These are phyloP conservation scores for Aspergillus carbonarius DNA, from an alignment of 2,329 filamentous ascomycete genomes.

Conservation along the genomic window DNA sequence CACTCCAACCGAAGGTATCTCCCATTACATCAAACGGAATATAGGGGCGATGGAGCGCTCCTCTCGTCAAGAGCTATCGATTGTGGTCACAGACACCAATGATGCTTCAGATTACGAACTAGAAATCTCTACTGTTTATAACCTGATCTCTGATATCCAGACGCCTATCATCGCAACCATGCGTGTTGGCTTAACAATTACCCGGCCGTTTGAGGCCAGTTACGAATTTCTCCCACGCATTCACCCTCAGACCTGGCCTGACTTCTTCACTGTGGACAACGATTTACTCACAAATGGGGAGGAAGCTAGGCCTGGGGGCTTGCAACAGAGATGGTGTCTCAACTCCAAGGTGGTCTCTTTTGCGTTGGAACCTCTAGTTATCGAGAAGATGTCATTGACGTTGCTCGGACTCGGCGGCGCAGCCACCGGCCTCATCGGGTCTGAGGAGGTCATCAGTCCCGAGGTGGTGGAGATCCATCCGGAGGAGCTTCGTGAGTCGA, in stretches of 20 bases:
- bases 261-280: constrained; percentile 69
- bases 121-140: constrained; percentile 72
- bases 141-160: constrained; percentile 73
- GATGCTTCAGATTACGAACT: constrained; percentile 63
- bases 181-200: constrained; percentile 67
- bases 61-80: constrained; percentile 30
- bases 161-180: constrained; percentile 77
- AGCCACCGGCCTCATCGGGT: constrained; percentile 55
- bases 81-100: constrained; percentile 55
- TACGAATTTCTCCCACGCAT: constrained; percentile 82
- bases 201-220: constrained; percentile 85
- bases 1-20: constrained; percentile 28
- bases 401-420: constrained; percentile 62
- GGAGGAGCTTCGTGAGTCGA: constrained; percentile 68
- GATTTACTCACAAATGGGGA: constrained; percentile 30
- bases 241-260: constrained; percentile 79
- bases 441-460: constrained; percentile 32
- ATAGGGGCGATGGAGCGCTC: constrained; percentile 38
- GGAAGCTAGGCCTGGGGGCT: constrained; percentile 53
- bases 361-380: constrained; percentile 60
- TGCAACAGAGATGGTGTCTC: constrained; percentile 79
- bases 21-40: constrained; percentile 33
- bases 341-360: constrained; percentile 72
- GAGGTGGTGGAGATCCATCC: constrained; percentile 53
- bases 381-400: constrained; percentile 65